Base-by-base conservation (phyloP, 225 moss, liverwort and hornwort species). In the Climacium dendroides region DNA sequence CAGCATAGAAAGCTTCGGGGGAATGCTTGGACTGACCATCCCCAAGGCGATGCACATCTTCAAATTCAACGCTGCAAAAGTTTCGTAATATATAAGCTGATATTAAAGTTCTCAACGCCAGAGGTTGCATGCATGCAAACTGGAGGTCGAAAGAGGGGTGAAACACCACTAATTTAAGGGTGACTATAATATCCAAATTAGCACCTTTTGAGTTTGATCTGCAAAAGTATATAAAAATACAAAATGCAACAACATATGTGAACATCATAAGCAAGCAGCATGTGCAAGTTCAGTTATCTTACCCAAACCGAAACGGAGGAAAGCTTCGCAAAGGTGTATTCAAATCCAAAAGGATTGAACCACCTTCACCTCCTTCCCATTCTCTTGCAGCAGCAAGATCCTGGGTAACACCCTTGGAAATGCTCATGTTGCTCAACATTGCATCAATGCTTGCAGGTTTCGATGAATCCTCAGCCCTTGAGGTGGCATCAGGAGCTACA, bases 291-390 rank as follows among this genome's bases (percentile, higher is more conserved):
- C 54, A 84, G 53, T 85, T 48, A 48, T 37, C 77, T 84, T 85
- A 92, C 92, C 92, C 92, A 87, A 92, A 92, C 80, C 92, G 91
- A 58, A 92, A 92, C 24, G 92, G 92, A 76, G 92, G 92, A 80
- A 92, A 92, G 83, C 83, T 89, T 87, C 91, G 91, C 67, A 92
- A 75, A 25, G 92, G 91, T 19, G 92, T 89, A 81, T 91, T 89
- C 79, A 92, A 80, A 81, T 91, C 90, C 91, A 92, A 73, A 80
- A 85, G 79, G 85, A 92, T 92, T 11, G 91, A 92, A 32, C 89
- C 88, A 74, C 89, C 90, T 90, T 90, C 92, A 67, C 79, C 87
- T 66, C 88, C 89, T 89, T 90, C 92, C 91, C 89, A 91, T 53
- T 87, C 86, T 64, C 64, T 52, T 39, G 64, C 45, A 67, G 79